Conservation (phyloP, 768 basidiomycete species). For the Rhizopogon vinicolor region DNA sequence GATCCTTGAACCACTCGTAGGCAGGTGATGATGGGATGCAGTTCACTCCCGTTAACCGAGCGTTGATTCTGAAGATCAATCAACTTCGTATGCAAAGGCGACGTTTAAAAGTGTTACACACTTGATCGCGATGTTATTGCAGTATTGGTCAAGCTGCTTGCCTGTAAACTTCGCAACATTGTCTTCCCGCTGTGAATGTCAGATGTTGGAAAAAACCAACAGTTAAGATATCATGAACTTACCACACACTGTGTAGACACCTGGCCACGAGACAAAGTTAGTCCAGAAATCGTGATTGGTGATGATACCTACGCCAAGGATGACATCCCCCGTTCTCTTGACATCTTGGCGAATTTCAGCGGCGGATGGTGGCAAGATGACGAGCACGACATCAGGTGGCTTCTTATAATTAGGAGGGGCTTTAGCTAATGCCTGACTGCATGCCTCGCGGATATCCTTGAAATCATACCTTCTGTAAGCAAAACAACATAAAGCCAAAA, state of each 20-base stretch:
- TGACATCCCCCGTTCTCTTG: conserved; percentile 54
- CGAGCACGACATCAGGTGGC: conserved; percentile 36
- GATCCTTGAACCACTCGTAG: conserved; percentile 16
- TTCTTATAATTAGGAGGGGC: not conserved
- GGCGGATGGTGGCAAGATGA: conserved; percentile 48
- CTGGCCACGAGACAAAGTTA: conserved; percentile 8
- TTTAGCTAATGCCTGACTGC: not conserved
- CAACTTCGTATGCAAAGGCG: not conserved
- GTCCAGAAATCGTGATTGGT: not conserved
- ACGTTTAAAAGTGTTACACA: not conserved
- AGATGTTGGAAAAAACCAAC: not conserved
- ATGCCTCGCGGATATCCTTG: conserved; percentile 11
- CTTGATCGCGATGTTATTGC: conserved; percentile 36
- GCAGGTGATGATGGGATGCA: conserved; percentile 25
- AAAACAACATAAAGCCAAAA: not conserved
- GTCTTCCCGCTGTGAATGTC: conserved; percentile 22
- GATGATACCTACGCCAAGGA: conserved; percentile 25
- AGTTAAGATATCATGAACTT: conserved; percentile 8
- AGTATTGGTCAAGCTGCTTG: conserved; percentile 26
- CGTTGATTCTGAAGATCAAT: conserved; percentile 39
- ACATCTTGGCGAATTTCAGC: conserved; percentile 40
- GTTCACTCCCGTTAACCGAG: conserved; percentile 48
- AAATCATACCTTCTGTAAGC: conserved; percentile 9
- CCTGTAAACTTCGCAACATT: conserved; percentile 16
- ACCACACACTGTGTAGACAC: conserved; percentile 24